These are phyloP conservation scores for Filobasidium wieringae DNA, from an alignment of 768 basidiomycete genomes.

Conservation along the genomic window DNA sequence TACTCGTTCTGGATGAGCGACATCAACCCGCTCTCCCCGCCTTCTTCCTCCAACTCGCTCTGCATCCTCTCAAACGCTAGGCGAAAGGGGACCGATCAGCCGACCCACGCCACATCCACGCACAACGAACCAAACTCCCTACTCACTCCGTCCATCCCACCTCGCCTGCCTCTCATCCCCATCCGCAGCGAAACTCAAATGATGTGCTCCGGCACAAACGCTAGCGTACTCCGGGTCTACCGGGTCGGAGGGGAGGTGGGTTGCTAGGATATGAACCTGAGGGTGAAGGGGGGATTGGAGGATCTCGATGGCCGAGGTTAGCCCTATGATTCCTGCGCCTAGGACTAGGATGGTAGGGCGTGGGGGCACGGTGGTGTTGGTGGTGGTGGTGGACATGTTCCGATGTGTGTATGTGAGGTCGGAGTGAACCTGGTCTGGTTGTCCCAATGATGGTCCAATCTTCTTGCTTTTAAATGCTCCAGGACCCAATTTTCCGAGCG, in stretches of 20 bases:
- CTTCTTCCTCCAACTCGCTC: slow-evolving; percentile 20
- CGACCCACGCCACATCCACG: too few species aligned
- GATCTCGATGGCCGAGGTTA: slow-evolving; percentile 36
- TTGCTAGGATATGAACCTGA: slow-evolving; percentile 31
- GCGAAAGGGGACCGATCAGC: too few species aligned
- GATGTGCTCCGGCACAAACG: slow-evolving; percentile 37
- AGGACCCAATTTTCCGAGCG: too few species aligned
- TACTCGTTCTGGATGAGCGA: slow-evolving; percentile 34
- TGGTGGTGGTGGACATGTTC: too few species aligned
- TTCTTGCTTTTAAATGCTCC: too few species aligned
- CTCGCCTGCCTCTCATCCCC: slow-evolving; percentile 28
- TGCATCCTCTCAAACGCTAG: slow-evolving; percentile 33
- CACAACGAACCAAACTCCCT: too few species aligned
- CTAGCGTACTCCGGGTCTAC: slow-evolving; percentile 27
- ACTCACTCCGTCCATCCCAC: slow-evolving; percentile 32
- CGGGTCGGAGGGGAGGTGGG: slow-evolving; percentile 30
- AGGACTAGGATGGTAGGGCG: slow-evolving; percentile 29
- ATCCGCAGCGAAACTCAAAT: slow-evolving; percentile 37
- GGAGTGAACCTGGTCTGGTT: too few species aligned
- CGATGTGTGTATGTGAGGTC: too few species aligned
- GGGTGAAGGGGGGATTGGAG: slow-evolving; percentile 18
- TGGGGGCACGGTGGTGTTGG: too few species aligned
- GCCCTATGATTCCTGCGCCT: slow-evolving; percentile 38
- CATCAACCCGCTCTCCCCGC: slow-evolving; percentile 22
- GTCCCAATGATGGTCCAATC: too few species aligned